phyloP scores from a whole-genome alignment of 176 grass and related monocot species.

The Paspalum notatum region DNA sequence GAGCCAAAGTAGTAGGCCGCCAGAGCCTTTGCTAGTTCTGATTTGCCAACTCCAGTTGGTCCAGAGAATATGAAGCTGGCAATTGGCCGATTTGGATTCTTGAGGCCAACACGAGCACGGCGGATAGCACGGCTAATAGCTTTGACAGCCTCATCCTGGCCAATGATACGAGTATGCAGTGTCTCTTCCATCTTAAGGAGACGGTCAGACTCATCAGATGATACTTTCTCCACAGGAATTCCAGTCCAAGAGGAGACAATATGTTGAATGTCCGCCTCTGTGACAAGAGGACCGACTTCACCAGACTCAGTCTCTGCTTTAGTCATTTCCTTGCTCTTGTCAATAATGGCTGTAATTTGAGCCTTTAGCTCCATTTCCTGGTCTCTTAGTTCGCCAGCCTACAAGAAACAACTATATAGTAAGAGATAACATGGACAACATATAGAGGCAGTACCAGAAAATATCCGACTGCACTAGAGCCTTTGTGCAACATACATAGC shows the following conservation, averaged over 20 bases:
- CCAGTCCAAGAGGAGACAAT: constrained; percentile 95
- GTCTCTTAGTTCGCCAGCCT: constrained; percentile 82
- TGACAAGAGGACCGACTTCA: constrained; percentile 73
- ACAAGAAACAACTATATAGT: constrained; percentile 11
- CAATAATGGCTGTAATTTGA: constrained; percentile 72
- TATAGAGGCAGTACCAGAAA: not conserved
- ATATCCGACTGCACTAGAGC: constrained; percentile 12
- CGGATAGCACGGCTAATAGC: constrained; percentile 94
- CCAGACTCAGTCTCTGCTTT: constrained; percentile 86
- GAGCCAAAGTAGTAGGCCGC: constrained; percentile 89
- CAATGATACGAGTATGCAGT: constrained; percentile 80
- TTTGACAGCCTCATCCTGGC: constrained; percentile 94
- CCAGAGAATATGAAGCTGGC: constrained; percentile 98
- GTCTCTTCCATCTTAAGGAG: constrained; percentile 99
- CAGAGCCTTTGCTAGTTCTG: constrained; percentile 83
- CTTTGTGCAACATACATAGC: not conserved
- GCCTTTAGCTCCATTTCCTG: constrained; percentile 84
- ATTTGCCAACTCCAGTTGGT: constrained; percentile 95
- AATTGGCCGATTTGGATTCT: constrained; percentile 91
- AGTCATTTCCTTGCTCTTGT: constrained; percentile 84
- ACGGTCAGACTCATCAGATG: constrained; percentile 78
- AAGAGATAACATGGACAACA: constrained; percentile 12
- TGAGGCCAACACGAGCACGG: constrained; percentile 88
- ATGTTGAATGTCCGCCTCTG: constrained; percentile 92
- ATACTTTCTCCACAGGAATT: constrained; percentile 96